A percentile compares a stretch with the other conserved stretches of the same genome.
These are phyloP conservation scores for Russula foetens DNA, from an alignment of 768 basidiomycete genomes.

Conservation along the genomic window DNA sequence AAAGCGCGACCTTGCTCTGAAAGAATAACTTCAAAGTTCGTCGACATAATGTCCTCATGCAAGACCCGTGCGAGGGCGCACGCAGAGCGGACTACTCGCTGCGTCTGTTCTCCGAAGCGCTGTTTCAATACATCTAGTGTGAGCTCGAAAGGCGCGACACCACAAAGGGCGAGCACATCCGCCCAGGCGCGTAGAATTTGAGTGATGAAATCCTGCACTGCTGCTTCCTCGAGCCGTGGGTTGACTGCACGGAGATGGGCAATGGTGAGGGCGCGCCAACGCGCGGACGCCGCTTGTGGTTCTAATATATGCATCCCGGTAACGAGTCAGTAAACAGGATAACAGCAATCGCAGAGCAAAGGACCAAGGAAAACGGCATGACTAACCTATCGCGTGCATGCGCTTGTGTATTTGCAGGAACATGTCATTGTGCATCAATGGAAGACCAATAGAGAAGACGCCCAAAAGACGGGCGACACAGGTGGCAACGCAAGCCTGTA, in stretches of 20 bases:
- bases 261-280: constrained; percentile 71
- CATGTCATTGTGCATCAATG: constrained; percentile 58
- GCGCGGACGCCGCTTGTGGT: constrained; percentile 61
- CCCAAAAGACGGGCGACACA: constrained; percentile 61
- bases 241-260: constrained; percentile 59
- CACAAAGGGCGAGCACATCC: constrained; percentile 58
- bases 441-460: constrained; percentile 67
- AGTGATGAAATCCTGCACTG: constrained; percentile 63
- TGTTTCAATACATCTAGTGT: constrained; percentile 32
- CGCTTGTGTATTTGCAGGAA: constrained; percentile 53
- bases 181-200: constrained; percentile 66
- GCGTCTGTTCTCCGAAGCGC: constrained; percentile 52
- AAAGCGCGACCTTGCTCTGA: constrained; percentile 47
- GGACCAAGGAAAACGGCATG: neutral
- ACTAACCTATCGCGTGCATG: constrained; percentile 47
- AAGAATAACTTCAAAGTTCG: constrained; percentile 62
- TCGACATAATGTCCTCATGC: constrained; percentile 70
- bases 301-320: constrained; percentile 32
- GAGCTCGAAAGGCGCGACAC: constrained; percentile 32
- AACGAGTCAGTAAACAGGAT: constrained; percentile 7
- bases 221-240: constrained; percentile 56
- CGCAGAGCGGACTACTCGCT: constrained; percentile 56
- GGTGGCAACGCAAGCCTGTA: constrained; percentile 62
- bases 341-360: constrained; percentile 18
- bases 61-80: constrained; percentile 55